Base-by-base conservation (phyloP, 1,284 basidiomycete genomes). In the Afroboletus lepidellus region DNA sequence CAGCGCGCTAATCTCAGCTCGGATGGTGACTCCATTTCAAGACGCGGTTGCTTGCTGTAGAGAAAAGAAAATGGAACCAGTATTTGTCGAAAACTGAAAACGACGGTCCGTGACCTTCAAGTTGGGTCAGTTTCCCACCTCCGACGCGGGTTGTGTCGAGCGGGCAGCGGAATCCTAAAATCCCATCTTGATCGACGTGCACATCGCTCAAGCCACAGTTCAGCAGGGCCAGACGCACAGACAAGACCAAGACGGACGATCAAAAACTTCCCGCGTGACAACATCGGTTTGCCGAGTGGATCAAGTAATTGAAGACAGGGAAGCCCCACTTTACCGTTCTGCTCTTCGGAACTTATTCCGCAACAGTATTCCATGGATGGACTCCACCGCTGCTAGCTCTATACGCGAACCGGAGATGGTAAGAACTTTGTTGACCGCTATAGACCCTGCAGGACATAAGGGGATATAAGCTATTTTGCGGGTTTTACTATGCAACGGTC, bases 41-140 rank as follows among this genome's bases (percentile, higher is more conserved):
- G 41, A 39, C 33, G 23, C 13, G 9, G 41, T 42, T 24, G 37
- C 18, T 50, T 27, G 30, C 23, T 37, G 43, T 20, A 18, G 58
- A 46, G 51, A 39, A 50, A 59, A 16, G 45, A 44, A 9, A 13
- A 38, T 20, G 32, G 53, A 32, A 47, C n/a, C n/a, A 34, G 36
- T 47, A 29, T 36, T 47, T 33, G 51, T 50, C 43, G 29, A 56
- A 48, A 46, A 44, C 49, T 41, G 48, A 63, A 53, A 58, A 37
- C 30, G 20, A 34, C 5, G 11, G 9, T 3, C 13, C n/a, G n/a
- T n/a, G n/a, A n/a, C n/a, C 27, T 9, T 12, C 25, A 12, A 29
- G 13, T 18, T 29, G 27, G 8, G 41, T 39, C 18, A 44, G 42
- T 60, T 63, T 67, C 57, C 61, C 61, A 62, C 59, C 59, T 63